phyloP scores from a whole-genome alignment of 345 rosid species.

The Rhodamnia rubescens region DNA sequence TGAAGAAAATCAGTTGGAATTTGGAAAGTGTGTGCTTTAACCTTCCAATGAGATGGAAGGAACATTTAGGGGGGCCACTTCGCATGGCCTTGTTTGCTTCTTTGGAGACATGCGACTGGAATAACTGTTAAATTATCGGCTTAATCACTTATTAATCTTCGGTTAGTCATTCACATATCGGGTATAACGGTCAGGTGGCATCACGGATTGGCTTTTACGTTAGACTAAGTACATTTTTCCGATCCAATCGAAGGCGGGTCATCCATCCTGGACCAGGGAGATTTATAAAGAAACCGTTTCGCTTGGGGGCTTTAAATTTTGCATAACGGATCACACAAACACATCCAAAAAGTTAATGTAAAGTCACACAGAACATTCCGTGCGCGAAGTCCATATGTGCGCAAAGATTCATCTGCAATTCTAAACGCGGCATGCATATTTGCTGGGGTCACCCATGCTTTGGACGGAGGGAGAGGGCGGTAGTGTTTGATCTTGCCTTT shows the following conservation, averaged over 20 bases:
- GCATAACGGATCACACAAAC: neutral
- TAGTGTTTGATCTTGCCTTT: neutral
- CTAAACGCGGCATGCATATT: neutral
- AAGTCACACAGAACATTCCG: neutral
- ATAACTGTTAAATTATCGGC: neutral
- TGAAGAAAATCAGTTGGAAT: neutral
- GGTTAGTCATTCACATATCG: neutral
- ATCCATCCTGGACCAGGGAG: neutral
- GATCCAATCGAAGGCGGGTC: neutral
- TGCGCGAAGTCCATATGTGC: neutral
- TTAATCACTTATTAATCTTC: neutral
- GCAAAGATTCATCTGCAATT: neutral
- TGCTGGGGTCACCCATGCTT: neutral
- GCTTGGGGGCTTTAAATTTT: neutral
- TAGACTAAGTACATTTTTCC: neutral
- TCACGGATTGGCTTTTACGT: neutral
- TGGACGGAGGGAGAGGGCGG: neutral
- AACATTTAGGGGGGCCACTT: neutral
- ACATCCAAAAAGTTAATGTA: neutral
- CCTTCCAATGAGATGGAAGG: neutral
- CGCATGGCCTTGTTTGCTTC: neutral
- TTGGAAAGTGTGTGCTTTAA: neutral
- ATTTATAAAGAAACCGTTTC: neutral
- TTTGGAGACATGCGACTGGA: neutral
- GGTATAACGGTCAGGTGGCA: neutral